Percentiles rank a stretch among this genome's conserved stretches.
Evolutionary conservation across 495 filamentous ascomycete species (phyloP).

Genomic region (Copromyces sp.): DNA sequence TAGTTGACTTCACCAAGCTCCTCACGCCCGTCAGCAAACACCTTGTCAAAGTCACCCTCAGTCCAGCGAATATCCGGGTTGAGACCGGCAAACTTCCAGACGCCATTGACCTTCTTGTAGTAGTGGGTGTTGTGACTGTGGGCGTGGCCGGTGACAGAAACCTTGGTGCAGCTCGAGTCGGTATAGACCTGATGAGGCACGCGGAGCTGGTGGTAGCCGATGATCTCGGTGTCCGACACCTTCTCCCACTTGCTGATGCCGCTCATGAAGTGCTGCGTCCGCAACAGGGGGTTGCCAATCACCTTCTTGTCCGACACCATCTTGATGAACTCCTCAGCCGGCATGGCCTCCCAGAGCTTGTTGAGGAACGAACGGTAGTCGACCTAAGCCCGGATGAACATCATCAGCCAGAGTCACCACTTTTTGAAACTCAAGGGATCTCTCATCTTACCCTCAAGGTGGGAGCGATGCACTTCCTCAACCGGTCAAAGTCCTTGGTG

Average conservation of each 20-base stretch:
- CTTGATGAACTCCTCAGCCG: slow-evolving; percentile 57
- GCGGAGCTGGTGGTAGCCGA: slow-evolving; percentile 68
- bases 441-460: slow-evolving; percentile 42
- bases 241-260: slow-evolving; percentile 60
- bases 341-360: slow-evolving; percentile 61
- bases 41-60: slow-evolving; percentile 56
- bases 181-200: slow-evolving; percentile 61
- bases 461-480: slow-evolving; percentile 61
- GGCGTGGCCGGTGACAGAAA: slow-evolving; percentile 54
- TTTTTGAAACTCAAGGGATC: slow-evolving; percentile 2
- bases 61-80: slow-evolving; percentile 60
- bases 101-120: slow-evolving; percentile 63
- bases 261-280: slow-evolving; percentile 71
- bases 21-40: slow-evolving; percentile 37
- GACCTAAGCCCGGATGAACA: slow-evolving; percentile 28
- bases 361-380: slow-evolving; percentile 70
- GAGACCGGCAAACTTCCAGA: slow-evolving; percentile 77
- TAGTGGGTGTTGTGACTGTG: slow-evolving; percentile 64
- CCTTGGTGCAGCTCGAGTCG: slow-evolving; percentile 37
- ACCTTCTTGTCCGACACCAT: slow-evolving; percentile 60
- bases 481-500: slow-evolving; percentile 67
- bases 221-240: slow-evolving; percentile 53
- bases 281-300: slow-evolving; percentile 58
- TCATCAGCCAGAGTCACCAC: neutral
- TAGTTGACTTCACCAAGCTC: slow-evolving; percentile 23